These are phyloP conservation scores for Mycena vulgaris DNA, from an alignment of 768 basidiomycete genomes.

Conservation along the genomic window DNA sequence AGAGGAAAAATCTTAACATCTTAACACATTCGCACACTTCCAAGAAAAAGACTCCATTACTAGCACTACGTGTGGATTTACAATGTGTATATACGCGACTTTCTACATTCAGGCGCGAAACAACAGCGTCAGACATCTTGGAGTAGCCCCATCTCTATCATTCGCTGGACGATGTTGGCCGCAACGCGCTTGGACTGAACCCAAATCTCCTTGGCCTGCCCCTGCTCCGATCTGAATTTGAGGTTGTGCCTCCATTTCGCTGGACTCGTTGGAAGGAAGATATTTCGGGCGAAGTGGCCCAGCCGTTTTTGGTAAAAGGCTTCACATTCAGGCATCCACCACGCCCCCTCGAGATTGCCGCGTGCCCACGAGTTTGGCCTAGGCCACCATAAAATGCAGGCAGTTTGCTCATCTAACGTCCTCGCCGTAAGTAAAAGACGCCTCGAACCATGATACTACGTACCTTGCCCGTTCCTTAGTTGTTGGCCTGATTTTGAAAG, in stretches of 20 bases:
- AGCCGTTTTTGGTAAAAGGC: conserved; percentile 3
- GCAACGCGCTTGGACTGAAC: background rate
- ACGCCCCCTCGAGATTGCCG: conserved; percentile 4
- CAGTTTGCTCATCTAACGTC: background rate
- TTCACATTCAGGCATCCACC: conserved; percentile 11
- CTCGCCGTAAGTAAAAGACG: background rate
- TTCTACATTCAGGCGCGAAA: background rate
- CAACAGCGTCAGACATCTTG: background rate
- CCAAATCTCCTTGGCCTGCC: conserved; percentile 2
- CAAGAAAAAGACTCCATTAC: background rate
- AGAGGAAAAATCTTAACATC: background rate
- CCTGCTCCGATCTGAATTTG: background rate
- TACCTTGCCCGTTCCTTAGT: conserved; percentile 2
- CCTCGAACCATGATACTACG: background rate
- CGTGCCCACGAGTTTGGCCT: conserved; percentile 3
- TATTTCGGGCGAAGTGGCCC: background rate
- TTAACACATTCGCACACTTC: background rate
- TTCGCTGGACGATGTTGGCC: background rate
- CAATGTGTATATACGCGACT: background rate
- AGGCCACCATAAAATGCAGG: conserved; percentile 3
- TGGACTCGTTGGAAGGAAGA: background rate
- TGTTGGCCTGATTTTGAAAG: background rate
- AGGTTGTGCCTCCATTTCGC: background rate
- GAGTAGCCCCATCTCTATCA: background rate
- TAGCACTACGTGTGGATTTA: background rate